Conservation (phyloP, 345 rosid species). For the Rhizophora apiculata region DNA sequence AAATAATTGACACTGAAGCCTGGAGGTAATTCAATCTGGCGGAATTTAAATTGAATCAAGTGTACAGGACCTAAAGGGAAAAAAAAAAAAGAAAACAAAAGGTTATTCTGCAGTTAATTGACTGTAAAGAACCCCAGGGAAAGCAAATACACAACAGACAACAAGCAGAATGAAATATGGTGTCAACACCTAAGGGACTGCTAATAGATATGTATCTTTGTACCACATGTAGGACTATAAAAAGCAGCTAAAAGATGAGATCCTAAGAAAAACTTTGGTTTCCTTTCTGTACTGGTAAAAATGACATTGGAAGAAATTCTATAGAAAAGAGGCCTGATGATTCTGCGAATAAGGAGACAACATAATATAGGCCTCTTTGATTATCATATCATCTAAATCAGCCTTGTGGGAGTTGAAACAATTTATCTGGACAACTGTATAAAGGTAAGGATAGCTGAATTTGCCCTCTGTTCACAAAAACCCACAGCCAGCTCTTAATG, state of each 20-base stretch:
- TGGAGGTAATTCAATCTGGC: constrained; percentile 90
- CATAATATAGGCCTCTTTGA: background rate
- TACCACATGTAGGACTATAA: background rate
- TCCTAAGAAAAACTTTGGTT: background rate
- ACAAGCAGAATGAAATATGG: background rate
- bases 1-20: constrained; percentile 69
- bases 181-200: background rate
- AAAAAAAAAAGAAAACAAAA: background rate
- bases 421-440: background rate
- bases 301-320: too few species aligned
- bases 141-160: background rate
- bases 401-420: background rate
- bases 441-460: background rate
- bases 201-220: background rate
- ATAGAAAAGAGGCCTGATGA: too few species aligned
- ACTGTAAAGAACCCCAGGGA: constrained; percentile 4
- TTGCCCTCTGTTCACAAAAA: background rate
- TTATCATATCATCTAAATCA: too few species aligned
- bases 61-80: constrained; percentile 61
- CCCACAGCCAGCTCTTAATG: background rate
- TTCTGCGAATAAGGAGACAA: background rate
- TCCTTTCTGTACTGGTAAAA: too few species aligned
- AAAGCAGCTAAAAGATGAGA: background rate
- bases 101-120: constrained; percentile 2
- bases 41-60: constrained; percentile 88